Conservation (phyloP, 805 yeast species). For the Wickerhamiella allomyrinae region DNA sequence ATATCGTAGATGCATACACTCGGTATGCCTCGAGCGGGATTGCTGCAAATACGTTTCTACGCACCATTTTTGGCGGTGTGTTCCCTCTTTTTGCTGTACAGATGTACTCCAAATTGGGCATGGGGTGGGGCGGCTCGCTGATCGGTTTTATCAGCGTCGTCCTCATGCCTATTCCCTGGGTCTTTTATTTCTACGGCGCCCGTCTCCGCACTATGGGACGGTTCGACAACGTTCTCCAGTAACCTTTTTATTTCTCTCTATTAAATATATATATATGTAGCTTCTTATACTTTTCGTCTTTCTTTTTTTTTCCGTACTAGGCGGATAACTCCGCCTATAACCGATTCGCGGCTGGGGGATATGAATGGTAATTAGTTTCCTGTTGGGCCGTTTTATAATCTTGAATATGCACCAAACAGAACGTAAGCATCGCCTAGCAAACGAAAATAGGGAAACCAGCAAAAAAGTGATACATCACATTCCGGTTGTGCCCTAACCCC, state of each 20-base stretch:
- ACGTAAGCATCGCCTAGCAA: too few relatives aligned
- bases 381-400: too few relatives aligned
- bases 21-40: slow-evolving; percentile 48
- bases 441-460: too few relatives aligned
- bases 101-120: slow-evolving; percentile 35
- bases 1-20: slow-evolving; percentile 47
- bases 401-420: too few relatives aligned
- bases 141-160: slow-evolving; percentile 33
- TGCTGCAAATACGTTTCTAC: slow-evolving; percentile 40
- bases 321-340: too few relatives aligned
- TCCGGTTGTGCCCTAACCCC: too few relatives aligned
- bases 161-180: slow-evolving; percentile 36
- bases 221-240: slow-evolving; percentile 7
- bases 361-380: too few relatives aligned
- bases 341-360: too few relatives aligned
- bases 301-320: too few relatives aligned
- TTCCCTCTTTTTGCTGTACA: slow-evolving; percentile 53
- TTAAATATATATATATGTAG: too few relatives aligned
- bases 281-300: too few relatives aligned
- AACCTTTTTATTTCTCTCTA: background rate
- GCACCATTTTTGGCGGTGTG: slow-evolving; percentile 43
- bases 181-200: slow-evolving; percentile 37
- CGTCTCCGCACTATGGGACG: slow-evolving; percentile 13
- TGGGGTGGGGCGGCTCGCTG: slow-evolving; percentile 45
- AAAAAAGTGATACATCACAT: too few relatives aligned